Percentiles rank a stretch among this genome's conserved stretches.
Conservation (phyloP, 108 stramenopile species). For the Conticribra guillardii region DNA sequence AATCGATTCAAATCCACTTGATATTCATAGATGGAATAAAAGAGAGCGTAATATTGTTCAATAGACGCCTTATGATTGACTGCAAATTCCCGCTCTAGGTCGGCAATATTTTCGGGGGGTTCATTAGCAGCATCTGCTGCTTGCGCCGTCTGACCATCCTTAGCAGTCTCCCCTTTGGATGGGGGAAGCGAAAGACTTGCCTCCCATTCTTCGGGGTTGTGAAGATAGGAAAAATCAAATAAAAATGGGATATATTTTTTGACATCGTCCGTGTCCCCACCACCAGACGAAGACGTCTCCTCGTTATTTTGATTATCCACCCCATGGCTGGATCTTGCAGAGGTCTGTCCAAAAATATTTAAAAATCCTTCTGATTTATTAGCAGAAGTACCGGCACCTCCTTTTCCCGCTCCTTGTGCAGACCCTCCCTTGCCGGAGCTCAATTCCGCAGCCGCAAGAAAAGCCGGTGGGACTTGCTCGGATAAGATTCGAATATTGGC, state of each 20-base stretch:
- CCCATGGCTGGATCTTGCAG: not conserved
- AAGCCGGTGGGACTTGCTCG: constrained; percentile 47
- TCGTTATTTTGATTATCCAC: not conserved
- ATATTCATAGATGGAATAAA: constrained; percentile 54
- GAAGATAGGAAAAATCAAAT: constrained; percentile 67
- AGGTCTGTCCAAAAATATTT: constrained; percentile 19
- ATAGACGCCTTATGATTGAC: constrained; percentile 37
- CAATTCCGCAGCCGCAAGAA: constrained; percentile 30
- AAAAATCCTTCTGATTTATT: not conserved
- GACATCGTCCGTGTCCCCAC: constrained; percentile 35
- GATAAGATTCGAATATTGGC: constrained; percentile 56
- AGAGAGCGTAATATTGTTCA: constrained; percentile 54
- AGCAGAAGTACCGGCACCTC: not conserved
- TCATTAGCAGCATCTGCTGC: not conserved
- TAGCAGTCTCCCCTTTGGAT: too few relatives aligned
- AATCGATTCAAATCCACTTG: constrained; percentile 49
- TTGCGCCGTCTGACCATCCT: not conserved
- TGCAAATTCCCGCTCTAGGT: constrained; percentile 63
- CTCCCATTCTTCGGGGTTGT: constrained; percentile 63
- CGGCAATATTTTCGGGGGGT: constrained; percentile 17
- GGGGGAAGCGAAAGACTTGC: constrained; percentile 21
- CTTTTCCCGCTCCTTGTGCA: not conserved
- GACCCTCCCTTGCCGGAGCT: not conserved
- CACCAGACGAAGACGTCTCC: not conserved
- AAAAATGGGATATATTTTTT: constrained; percentile 49